Evolutionary conservation across 352 stramenopile species (phyloP), one percentile per base, ranked within the genome.

Genomic region (Phytophthora gonapodyides): DNA sequence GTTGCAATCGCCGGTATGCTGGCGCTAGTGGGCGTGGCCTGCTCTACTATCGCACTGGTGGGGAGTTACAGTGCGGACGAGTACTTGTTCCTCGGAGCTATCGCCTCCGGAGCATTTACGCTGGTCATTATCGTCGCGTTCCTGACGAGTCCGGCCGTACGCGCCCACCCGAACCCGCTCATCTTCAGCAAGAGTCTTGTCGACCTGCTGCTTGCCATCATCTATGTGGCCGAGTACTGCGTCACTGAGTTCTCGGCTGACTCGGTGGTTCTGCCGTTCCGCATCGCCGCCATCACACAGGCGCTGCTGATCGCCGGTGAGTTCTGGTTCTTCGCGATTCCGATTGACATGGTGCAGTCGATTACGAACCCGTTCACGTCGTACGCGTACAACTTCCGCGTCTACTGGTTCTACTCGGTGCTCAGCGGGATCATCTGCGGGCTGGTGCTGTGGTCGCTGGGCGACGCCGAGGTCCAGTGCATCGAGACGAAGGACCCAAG

Each of bases 251-350:
- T 82, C 43, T 66, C 73, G 11, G 40, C 57, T 1, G 46, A 76
- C 15, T 81, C 77, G 0, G 66, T 89, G 5, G 65, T 62, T 15
- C 44, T 93, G 15, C 82, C 82, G n/a, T 85, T 89, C 42, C 74
- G 72, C 1, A 77, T 87, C 21, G 82, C 82, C 1, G 81, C 86
- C 0, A 69, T 91, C 16, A 91, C 84, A 2, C 82, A 94, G 62
- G 82, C 80, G 34, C 61, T 94, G 55, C 76, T 94, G 21, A 76
- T 96, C 42, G 84, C 84, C n/a, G 82, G 83, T 3, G 87, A 96
- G 49, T 94, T 94, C 43, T 94, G 87, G 87, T 96, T 94, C 75
- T 94, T 93, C 50, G 86, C 86, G 16, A 96, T 96, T 61, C 84
- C 83, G 7, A 88, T 94, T 45, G 87, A 96, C 60, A 87, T 96